Base-by-base conservation (phyloP, 768 basidiomycete species). In the Boletus patriciae region DNA sequence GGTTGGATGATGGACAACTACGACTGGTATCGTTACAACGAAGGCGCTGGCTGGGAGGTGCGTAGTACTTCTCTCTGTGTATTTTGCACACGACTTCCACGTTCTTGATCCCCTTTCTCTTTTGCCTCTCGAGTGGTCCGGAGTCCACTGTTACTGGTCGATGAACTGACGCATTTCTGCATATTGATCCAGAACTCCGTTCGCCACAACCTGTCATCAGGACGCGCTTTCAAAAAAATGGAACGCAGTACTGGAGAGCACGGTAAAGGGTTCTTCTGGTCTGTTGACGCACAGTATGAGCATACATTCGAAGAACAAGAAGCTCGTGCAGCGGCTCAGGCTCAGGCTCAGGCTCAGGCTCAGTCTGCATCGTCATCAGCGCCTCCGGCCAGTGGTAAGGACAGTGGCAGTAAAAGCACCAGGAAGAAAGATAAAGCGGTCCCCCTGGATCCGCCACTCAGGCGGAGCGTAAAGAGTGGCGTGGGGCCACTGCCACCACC, bases 191-290 rank as follows among this genome's bases (percentile, higher is more conserved):
- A 94, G 92, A 94, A 90, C 64, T 96, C 96, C 31, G 88, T 98
- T 45, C 88, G 94, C 21, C 94, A 98, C 67, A 95, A 94, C 69
- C 74, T 99, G n/a, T 95, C 94, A 1, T 92, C 93, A 12, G 88
- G 89, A 68, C 85, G 87, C 46, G 93, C 92, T 0, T 99, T 99
- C 75, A 79, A 90, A 70, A 98, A 98, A 73, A 80, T 92, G 70
- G 91, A 94, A 57, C 81, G 92, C 31, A 88, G 86, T 59, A 83
- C 86, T 7, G 90, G 92, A 56, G 92, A 90, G 76, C 82, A 88
- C 58, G 90, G 92, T 10, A 97, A 96, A 70, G 95, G 94, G 2
- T 93, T 87, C 62, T 92, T 94, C 61, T 98, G 95, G 95, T 88
- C 89, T 19, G 78, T 97, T 33, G 94, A 96, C 65, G 86, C 88